phyloP scores from a whole-genome alignment of 768 basidiomycete species.

The Suillus plorans region DNA sequence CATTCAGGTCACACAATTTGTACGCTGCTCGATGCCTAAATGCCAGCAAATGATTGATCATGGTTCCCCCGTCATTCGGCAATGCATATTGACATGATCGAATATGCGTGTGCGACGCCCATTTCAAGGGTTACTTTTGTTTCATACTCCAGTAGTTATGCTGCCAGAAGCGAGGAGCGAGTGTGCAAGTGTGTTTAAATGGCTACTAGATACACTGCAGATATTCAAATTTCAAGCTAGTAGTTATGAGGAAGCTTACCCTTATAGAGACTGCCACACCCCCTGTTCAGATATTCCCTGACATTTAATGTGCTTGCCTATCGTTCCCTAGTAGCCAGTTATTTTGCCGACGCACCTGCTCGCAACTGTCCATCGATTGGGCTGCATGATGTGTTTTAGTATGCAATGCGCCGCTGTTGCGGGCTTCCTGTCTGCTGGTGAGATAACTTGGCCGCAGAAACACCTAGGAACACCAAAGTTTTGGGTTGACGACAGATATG shows the following conservation, averaged over 20 bases:
- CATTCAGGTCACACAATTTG: neutral
- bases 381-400: neutral
- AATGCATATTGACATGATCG: neutral
- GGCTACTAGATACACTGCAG: neutral
- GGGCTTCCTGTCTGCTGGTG: neutral
- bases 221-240: neutral
- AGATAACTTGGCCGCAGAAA: neutral
- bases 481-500: neutral
- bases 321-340: conserved; percentile 1
- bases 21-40: neutral
- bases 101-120: neutral
- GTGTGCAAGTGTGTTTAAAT: neutral
- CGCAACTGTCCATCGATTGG: neutral
- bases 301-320: neutral
- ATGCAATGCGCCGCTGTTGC: neutral
- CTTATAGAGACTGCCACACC: neutral
- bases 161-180: neutral
- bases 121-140: neutral
- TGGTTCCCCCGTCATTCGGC: neutral
- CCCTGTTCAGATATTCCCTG: neutral
- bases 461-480: neutral
- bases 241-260: neutral
- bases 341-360: neutral
- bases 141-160: neutral
- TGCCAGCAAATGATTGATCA: neutral